A percentile compares a stretch with the other conserved stretches of the same genome.
phyloP scores from a whole-genome alignment of 495 filamentous ascomycete species.

The Thermothielavioides terrestris region DNA sequence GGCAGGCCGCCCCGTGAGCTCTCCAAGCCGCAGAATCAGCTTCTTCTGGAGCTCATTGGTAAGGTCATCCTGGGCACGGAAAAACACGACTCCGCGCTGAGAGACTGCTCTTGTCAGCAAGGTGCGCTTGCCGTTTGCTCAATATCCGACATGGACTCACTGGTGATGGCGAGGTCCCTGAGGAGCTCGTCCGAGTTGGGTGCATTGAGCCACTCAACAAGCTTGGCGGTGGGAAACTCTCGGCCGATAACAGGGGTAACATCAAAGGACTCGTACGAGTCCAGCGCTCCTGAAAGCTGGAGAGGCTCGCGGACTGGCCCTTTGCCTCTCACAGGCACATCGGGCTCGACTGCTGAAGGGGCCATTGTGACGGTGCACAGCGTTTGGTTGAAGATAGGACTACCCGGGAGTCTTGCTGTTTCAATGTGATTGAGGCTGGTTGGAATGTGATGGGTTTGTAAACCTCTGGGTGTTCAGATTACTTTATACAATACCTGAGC shows the following conservation, averaged over 20 bases:
- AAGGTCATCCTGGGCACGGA: constrained; percentile 57
- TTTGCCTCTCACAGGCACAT: constrained; percentile 13
- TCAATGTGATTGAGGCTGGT: no score
- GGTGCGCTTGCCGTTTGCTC: background rate
- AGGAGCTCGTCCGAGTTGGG: constrained; percentile 59
- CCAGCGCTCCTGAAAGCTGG: constrained; percentile 44
- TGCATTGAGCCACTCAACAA: constrained; percentile 54
- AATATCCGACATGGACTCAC: constrained; percentile 29
- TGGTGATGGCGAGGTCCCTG: constrained; percentile 60
- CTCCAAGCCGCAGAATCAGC: constrained; percentile 53
- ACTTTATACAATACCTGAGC: background rate
- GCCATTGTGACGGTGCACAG: constrained; percentile 20
- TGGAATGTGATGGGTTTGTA: background rate
- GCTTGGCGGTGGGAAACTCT: constrained; percentile 53
- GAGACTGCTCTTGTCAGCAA: constrained; percentile 45
- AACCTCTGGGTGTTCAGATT: background rate
- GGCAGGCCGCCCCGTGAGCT: constrained; percentile 53
- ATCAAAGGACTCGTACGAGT: constrained; percentile 52
- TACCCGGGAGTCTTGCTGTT: no score
- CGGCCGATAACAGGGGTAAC: constrained; percentile 61
- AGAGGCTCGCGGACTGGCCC: constrained; percentile 30
- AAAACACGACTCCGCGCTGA: constrained; percentile 72
- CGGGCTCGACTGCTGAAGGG: constrained; percentile 23
- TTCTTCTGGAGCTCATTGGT: constrained; percentile 47
- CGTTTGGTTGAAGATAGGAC: background rate